Evolutionary conservation across 768 basidiomycete genomes (phyloP).

Genomic region (Ephemerocybe angulata): DNA sequence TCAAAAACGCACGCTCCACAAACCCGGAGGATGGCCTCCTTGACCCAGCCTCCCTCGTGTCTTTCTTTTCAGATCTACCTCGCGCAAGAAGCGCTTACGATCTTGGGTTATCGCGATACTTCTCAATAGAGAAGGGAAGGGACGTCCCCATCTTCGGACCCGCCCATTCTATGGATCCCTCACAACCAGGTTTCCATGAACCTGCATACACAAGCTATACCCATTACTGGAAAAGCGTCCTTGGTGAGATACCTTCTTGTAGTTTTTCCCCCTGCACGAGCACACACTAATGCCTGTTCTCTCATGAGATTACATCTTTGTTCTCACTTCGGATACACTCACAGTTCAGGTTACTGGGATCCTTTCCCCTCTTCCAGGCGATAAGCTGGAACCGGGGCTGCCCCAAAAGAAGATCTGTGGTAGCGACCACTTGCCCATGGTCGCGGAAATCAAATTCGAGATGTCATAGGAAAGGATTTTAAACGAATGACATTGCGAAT

Average conservation of each 20-base stretch:
- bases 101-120: conserved; percentile 35
- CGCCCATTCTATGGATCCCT: conserved; percentile 36
- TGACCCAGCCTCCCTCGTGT: conserved; percentile 49
- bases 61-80: conserved; percentile 38
- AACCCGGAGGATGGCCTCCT: conserved; percentile 66
- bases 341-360: conserved; percentile 45
- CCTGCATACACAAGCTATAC: conserved; percentile 90
- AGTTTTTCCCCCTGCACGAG: not conserved
- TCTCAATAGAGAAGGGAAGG: not conserved
- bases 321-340: conserved; percentile 45
- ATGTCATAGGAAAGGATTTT: conserved; percentile 7
- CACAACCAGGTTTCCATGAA: conserved; percentile 57
- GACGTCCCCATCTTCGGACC: conserved; percentile 46
- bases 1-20: conserved; percentile 69
- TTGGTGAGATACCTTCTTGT: too few species aligned
- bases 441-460: conserved; percentile 51
- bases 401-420: conserved; percentile 78
- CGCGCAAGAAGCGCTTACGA: conserved; percentile 69
- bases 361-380: conserved; percentile 55
- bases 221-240: conserved; percentile 76
- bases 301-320: conserved; percentile 82
- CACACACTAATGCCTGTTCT: not conserved
- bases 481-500: conserved; percentile 9
- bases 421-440: conserved; percentile 84
- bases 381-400: conserved; percentile 65